A percentile compares a stretch with the other conserved stretches of the same genome.
Evolutionary conservation across 257 asterid species (phyloP).

Genomic region (Penstemon eatonii): DNA sequence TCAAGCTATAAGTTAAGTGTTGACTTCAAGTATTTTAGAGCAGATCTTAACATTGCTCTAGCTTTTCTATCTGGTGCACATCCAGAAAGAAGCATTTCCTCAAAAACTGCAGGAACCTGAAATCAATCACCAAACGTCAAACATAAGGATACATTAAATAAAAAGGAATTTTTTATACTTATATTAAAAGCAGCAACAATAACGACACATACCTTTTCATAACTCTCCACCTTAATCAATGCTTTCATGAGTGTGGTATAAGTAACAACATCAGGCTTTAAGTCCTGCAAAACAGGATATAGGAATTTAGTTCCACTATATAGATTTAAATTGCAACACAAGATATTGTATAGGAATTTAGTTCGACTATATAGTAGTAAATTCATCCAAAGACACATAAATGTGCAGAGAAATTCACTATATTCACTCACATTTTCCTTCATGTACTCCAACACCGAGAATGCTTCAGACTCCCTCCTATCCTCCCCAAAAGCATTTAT

Average conservation of each 20-base stretch:
- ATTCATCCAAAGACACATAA: slow-evolving; percentile 14
- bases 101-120: slow-evolving; percentile 93
- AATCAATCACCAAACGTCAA: slow-evolving; percentile 4
- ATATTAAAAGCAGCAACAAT: slow-evolving; percentile 9
- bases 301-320: slow-evolving; percentile 17
- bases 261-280: slow-evolving; percentile 90
- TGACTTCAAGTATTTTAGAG: slow-evolving; percentile 81
- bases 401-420: not conserved
- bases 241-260: slow-evolving; percentile 97
- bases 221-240: slow-evolving; percentile 86
- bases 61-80: slow-evolving; percentile 92
- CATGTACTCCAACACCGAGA: slow-evolving; percentile 89
- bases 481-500: slow-evolving; percentile 97
- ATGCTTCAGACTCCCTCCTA: slow-evolving; percentile 84
- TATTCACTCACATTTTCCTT: slow-evolving; percentile 72
- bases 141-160: too few species aligned
- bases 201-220: slow-evolving; percentile 55
- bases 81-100: slow-evolving; percentile 89
- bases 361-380: slow-evolving; percentile 3
- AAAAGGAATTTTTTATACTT: too few species aligned
- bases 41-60: slow-evolving; percentile 92
- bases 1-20: slow-evolving; percentile 43
- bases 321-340: slow-evolving; percentile 35
- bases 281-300: slow-evolving; percentile 51
- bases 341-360: slow-evolving; percentile 4